phyloP scores from a whole-genome alignment of 2,329 filamentous ascomycete genomes.

The Paraconiothyrium brasiliense region DNA sequence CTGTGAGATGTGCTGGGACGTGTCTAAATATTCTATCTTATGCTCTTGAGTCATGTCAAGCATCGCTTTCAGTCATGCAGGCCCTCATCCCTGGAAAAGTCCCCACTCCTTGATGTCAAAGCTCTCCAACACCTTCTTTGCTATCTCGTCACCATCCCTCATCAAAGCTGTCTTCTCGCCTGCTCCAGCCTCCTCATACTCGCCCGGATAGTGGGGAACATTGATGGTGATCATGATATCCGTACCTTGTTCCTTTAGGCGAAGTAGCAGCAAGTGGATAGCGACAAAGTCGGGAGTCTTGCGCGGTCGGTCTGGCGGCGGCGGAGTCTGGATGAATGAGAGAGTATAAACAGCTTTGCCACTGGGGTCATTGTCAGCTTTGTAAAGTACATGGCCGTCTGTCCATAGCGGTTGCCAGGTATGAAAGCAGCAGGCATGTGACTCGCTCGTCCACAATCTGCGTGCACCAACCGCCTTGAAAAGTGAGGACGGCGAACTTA shows the following conservation, averaged over 20 bases:
- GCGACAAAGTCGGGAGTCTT: conserved; percentile 68
- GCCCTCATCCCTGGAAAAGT: conserved; percentile 64
- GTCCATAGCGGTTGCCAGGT: conserved; percentile 7
- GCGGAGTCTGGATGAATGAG: conserved; percentile 65
- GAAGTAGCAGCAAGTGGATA: conserved; percentile 79
- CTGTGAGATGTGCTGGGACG: no score
- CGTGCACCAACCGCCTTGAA: neutral
- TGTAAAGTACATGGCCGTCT: conserved; percentile 40
- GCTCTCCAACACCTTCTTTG: conserved; percentile 75
- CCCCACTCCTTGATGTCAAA: conserved; percentile 84
- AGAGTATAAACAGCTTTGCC: conserved; percentile 72
- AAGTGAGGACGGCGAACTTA: conserved; percentile 35
- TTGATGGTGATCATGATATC: conserved; percentile 89
- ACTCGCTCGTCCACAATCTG: neutral
- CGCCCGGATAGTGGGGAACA: conserved; percentile 80
- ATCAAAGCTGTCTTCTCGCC: conserved; percentile 73
- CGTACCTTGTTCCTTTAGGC: conserved; percentile 77
- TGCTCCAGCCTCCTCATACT: conserved; percentile 76
- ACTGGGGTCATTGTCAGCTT: conserved; percentile 24
- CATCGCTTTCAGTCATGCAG: neutral
- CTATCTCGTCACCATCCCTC: conserved; percentile 67
- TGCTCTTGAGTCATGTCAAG: no score
- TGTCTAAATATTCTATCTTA: no score
- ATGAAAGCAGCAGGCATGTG: conserved; percentile 12
- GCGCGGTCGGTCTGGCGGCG: conserved; percentile 37